Evolutionary conservation across 2,329 filamentous ascomycete genomes (phyloP), one percentile per base, ranked within the genome.

Genomic region (Xylaria arbuscula): DNA sequence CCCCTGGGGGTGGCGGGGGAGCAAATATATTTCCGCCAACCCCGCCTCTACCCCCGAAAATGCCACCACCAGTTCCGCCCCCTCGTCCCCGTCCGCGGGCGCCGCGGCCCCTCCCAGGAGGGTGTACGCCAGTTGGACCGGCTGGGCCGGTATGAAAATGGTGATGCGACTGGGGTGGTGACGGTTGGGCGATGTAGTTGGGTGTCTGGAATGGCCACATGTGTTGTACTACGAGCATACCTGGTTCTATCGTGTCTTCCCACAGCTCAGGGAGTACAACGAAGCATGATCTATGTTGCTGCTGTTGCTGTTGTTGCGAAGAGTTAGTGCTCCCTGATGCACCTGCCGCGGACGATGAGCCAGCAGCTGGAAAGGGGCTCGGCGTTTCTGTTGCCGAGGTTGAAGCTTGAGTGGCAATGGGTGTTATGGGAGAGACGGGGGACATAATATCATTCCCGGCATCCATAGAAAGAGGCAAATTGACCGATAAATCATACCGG

Each of bases 251-350:
- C 17, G 86, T 83, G 15, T 85, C 86, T 68, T 88, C 86, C 87
- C 87, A 88, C 9, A 88, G 82, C 66, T 86, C 84, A 2, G 86
- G 85, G 45, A 88, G 81, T 65, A 88, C 87, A 61, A 87, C 86
- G 10, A 74, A 54, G 1, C 50, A 62, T 28, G 64, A 66, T n/a
- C 34, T 68, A 3, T 61, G 57, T 9, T 56, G 45, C 47, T 51
- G 57, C 1, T 61, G 57, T 9, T 56, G 45, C 47, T 51, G 57
- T 10, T 56, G 45, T 40, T 61, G 64, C 2, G 58, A 22, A 13
- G 62, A 34, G 42, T 36, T 66, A 17, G 58, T n/a, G 15, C 22
- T 55, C 57, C 24, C 32, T 10, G 70, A 58, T 17, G 67, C 38
- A 9, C 45, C 57, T 15, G 64, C 22, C 32, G 55, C 15, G 9